phyloP scores from a whole-genome alignment of 1,284 basidiomycete genomes.

The Ustilago trichophora region DNA sequence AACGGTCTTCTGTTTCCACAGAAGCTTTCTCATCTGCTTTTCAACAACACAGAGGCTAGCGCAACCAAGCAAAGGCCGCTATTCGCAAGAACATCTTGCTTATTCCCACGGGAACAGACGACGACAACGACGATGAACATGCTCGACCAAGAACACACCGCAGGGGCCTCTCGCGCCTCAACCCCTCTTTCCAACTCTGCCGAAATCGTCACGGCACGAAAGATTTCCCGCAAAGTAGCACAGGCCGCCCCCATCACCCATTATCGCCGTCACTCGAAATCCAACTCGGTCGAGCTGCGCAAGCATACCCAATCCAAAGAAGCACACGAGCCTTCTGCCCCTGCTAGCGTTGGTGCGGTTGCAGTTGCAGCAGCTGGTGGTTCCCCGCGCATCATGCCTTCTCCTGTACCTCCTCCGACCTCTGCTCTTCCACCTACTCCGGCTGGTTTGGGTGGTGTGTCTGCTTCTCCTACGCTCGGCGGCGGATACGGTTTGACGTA shows the following conservation, averaged over 20 bases:
- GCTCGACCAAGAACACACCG: background rate
- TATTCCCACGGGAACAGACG: too few relatives aligned
- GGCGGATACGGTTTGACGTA: background rate
- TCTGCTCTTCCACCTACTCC: constrained; percentile 29
- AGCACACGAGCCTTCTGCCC: background rate
- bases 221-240: constrained; percentile 9
- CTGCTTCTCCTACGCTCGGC: background rate
- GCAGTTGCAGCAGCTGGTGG: background rate
- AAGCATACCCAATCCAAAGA: constrained; percentile 2
- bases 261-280: constrained; percentile 13
- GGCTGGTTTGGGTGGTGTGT: background rate
- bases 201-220: constrained; percentile 17
- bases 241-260: constrained; percentile 15
- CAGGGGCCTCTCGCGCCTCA: background rate
- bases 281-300: constrained; percentile 5
- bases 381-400: constrained; percentile 21
- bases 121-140: too few relatives aligned
- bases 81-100: too few relatives aligned
- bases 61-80: too few relatives aligned
- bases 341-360: background rate
- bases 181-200: background rate
- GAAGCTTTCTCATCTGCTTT: too few relatives aligned
- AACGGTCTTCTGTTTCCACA: too few relatives aligned
- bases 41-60: too few relatives aligned
- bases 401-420: constrained; percentile 28